phyloP scores from a whole-genome alignment of 371 early-diverging fungal genomes.

The Mucor racemosus region DNA sequence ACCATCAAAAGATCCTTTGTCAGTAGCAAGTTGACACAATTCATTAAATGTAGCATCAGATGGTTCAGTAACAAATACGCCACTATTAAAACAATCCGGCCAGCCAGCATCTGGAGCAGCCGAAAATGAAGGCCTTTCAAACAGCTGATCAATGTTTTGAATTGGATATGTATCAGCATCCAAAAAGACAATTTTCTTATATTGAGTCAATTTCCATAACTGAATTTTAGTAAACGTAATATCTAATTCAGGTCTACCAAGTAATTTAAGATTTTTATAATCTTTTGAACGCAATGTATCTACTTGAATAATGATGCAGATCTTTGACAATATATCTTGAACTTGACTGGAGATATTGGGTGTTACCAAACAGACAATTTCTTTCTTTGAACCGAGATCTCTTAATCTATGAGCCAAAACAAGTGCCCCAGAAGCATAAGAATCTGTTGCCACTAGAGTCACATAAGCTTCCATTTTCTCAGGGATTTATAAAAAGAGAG shows the following conservation, averaged over 20 bases:
- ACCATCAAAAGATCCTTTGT: conserved; percentile 82
- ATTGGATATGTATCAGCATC: conserved; percentile 91
- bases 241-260: conserved; percentile 90
- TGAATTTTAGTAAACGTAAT: conserved; percentile 91
- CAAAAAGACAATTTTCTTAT: conserved; percentile 77
- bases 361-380: conserved; percentile 77
- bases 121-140: conserved; percentile 75
- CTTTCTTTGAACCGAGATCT: conserved; percentile 62
- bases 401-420: conserved; percentile 82
- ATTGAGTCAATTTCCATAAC: conserved; percentile 75
- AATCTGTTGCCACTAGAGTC: conserved; percentile 77
- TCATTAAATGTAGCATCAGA: conserved; percentile 53
- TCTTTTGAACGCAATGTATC: conserved; percentile 58
- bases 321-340: conserved; percentile 48
- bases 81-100: conserved; percentile 97
- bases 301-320: conserved; percentile 74
- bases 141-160: conserved; percentile 82
- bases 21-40: conserved; percentile 57
- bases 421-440: conserved; percentile 86
- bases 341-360: conserved; percentile 53
- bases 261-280: conserved; percentile 62
- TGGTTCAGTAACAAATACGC: conserved; percentile 87
- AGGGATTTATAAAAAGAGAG: neutral
- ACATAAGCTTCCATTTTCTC: conserved; percentile 63
- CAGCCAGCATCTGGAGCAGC: conserved; percentile 89